Evolutionary conservation across 306 rosid genomes (phyloP), one percentile per base, ranked within the genome.

Genomic region (Canavalia gladiata): DNA sequence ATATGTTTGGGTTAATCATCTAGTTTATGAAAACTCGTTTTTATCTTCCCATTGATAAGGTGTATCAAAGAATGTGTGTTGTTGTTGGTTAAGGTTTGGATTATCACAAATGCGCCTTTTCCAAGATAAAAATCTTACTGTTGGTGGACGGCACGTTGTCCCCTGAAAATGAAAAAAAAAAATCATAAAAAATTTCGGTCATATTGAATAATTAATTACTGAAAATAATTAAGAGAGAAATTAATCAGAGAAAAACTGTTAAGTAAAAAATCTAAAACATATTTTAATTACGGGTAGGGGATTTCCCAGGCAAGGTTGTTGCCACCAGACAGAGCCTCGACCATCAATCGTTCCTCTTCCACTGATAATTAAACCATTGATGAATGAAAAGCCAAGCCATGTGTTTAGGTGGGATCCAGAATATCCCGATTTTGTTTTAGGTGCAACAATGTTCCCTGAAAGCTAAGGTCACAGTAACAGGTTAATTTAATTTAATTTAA

Each of bases 301-400:
- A 43, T 51, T 85, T 79, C 87, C 88, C 8, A 87, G 0, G 78
- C 90, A 87, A 57, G 88, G 87, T 0, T 87, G 81, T 79, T 73
- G 56, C 88, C 90, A 87, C 90, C 90, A 87, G 55, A n/a, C 1
- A 76, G 88, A 80, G 39, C 90, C 90, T 75, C 74, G 73, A 51
- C 87, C 88, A 79, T 87, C 90, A 25, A 87, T 67, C 0, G 81
- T 75, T 0, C 90, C 90, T 62, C 5, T 70, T 65, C 91, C 91
- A 67, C 34, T 72, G 45, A 88, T 76, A 50, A 30, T 55, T 13
- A 88, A 82, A 60, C 91, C 89, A 68, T 83, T 69, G 11, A 88
- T 49, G 31, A 31, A 70, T 39, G 75, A 71, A 84, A 88, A 88
- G 47, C 89, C 78, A 54, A 88, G 85, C 91, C 91, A 88, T 46